Percentiles rank a stretch among this genome's conserved stretches.
These are phyloP conservation scores for Cardiospermum halicacabum DNA, from an alignment of 345 rosid genomes.

Conservation along the genomic window DNA sequence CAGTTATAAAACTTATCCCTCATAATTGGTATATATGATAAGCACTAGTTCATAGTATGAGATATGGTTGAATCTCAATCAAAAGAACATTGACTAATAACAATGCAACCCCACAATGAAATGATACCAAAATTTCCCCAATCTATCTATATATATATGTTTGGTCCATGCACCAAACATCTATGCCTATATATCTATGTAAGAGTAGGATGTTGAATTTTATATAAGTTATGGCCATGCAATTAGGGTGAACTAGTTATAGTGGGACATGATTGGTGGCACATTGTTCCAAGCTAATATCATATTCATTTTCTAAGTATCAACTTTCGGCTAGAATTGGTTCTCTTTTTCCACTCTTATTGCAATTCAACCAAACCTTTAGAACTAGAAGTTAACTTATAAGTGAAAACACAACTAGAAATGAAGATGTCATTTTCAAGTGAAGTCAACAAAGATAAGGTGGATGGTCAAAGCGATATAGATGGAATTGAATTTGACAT, in stretches of 20 bases:
- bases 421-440: slow-evolving; percentile 21
- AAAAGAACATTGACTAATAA: no score
- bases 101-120: no score
- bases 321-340: slow-evolving; percentile 9
- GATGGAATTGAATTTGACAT: no score
- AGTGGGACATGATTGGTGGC: slow-evolving; percentile 6
- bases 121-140: no score
- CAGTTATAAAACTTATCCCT: no score
- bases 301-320: slow-evolving; percentile 1
- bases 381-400: background rate
- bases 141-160: background rate
- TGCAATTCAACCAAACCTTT: no score
- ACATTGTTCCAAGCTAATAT: background rate
- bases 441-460: slow-evolving; percentile 6
- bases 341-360: slow-evolving; percentile 5
- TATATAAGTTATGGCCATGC: slow-evolving; percentile 11
- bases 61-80: no score
- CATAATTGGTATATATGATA: no score
- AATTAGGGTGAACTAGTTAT: slow-evolving; percentile 11
- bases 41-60: no score
- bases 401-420: background rate
- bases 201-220: slow-evolving; percentile 4
- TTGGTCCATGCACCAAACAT: slow-evolving; percentile 14
- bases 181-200: background rate
- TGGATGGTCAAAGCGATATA: slow-evolving; percentile 7